phyloP scores from a whole-genome alignment of 2,329 filamentous ascomycete species.

The Penicillium occitanis region DNA sequence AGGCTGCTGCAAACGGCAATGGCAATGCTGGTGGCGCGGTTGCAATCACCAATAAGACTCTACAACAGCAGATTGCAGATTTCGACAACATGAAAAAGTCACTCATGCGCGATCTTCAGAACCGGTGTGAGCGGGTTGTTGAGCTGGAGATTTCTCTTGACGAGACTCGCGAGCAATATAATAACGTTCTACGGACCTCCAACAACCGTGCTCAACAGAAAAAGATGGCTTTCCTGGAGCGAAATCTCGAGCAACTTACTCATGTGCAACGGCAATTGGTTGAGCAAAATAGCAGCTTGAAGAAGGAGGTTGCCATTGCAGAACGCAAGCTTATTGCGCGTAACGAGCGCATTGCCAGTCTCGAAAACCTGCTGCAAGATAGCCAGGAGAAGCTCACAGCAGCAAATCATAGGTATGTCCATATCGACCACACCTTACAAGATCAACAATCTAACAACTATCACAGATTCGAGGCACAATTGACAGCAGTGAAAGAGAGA shows the following conservation, averaged over 20 bases:
- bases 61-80: slow-evolving; percentile 96
- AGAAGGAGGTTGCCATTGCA: slow-evolving; percentile 98
- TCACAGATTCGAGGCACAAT: slow-evolving; percentile 89
- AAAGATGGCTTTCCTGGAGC: slow-evolving; percentile 99
- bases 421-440: slow-evolving; percentile 11
- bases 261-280: slow-evolving; percentile 97
- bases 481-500: slow-evolving; percentile 95
- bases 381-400: slow-evolving; percentile 98
- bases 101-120: slow-evolving; percentile 96
- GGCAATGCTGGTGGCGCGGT: slow-evolving; percentile 48
- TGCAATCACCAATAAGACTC: slow-evolving; percentile 77
- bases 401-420: slow-evolving; percentile 88
- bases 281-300: slow-evolving; percentile 93
- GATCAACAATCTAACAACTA: slow-evolving; percentile 20
- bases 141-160: slow-evolving; percentile 97
- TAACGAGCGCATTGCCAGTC: slow-evolving; percentile 93
- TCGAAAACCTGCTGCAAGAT: slow-evolving; percentile 90
- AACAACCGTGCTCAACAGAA: slow-evolving; percentile 99
- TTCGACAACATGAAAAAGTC: slow-evolving; percentile 99
- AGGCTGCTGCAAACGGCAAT: slow-evolving; percentile 61
- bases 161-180: slow-evolving; percentile 97
- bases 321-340: slow-evolving; percentile 95
- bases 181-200: slow-evolving; percentile 92
- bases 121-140: slow-evolving; percentile 95
- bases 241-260: slow-evolving; percentile 95